Conservation (phyloP, 805 yeast genomes). For the Candida tallmaniae region DNA sequence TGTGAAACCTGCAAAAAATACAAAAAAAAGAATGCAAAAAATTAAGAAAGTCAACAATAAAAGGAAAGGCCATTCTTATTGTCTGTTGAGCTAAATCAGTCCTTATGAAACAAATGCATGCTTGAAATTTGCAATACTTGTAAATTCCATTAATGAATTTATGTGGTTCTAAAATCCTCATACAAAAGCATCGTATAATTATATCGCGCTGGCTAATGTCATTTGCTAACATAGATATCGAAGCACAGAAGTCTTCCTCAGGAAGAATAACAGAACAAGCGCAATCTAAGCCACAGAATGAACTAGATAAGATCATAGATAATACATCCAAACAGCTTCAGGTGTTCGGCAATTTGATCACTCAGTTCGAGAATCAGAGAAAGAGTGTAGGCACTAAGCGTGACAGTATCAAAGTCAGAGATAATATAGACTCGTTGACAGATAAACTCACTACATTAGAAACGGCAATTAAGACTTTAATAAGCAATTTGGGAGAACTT, state of each 20-base stretch:
- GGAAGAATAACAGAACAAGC: conserved; percentile 9
- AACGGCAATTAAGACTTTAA: conserved; percentile 26
- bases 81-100: too few relatives aligned
- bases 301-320: conserved; percentile 28
- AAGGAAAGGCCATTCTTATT: too few relatives aligned
- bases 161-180: too few relatives aligned
- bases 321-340: conserved; percentile 40
- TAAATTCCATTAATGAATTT: too few relatives aligned
- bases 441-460: conserved; percentile 29
- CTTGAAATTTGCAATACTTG: too few relatives aligned
- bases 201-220: too few relatives aligned
- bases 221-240: conserved; percentile 49
- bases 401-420: conserved; percentile 38
- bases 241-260: conserved; percentile 36
- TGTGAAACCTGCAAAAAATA: too few relatives aligned
- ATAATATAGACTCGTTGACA: conserved; percentile 27
- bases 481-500: conserved; percentile 21
- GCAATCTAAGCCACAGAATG: conserved; percentile 13
- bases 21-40: too few relatives aligned
- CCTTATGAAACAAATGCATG: too few relatives aligned
- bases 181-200: too few relatives aligned
- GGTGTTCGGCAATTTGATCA: conserved; percentile 45
- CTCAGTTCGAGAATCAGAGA: conserved; percentile 45
- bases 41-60: too few relatives aligned
- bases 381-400: conserved; percentile 50